These are phyloP conservation scores for Penicillium polonicum DNA, from an alignment of 2,329 filamentous ascomycete species.

Conservation along the genomic window DNA sequence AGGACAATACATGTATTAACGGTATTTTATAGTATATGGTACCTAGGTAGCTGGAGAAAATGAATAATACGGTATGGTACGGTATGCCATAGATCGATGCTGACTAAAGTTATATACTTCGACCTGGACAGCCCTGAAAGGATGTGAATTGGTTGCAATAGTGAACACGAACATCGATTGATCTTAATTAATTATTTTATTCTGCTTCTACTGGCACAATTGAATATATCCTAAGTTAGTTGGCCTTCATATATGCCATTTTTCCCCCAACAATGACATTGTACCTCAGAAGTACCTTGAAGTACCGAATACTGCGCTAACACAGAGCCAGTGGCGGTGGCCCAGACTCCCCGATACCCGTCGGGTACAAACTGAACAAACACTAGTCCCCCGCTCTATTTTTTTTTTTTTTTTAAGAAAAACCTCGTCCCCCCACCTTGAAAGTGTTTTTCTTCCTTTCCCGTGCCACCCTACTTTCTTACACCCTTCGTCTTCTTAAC, in stretches of 20 bases:
- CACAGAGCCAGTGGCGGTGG: neutral
- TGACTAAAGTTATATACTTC: constrained; percentile 3
- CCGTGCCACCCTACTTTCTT: constrained; percentile 25
- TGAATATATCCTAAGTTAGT: neutral
- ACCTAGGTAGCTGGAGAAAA: no score
- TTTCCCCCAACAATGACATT: no score
- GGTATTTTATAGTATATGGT: neutral
- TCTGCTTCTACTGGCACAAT: no score
- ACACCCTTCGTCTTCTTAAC: constrained; percentile 15
- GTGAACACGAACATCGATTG: neutral
- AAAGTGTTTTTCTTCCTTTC: constrained; percentile 29
- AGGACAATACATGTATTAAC: neutral
- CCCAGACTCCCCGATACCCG: constrained; percentile 1
- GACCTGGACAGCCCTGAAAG: neutral
- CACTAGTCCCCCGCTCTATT: neutral
- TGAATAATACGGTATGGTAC: constrained; percentile 1
- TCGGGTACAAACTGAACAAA: constrained; percentile 17
- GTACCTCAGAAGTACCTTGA: neutral
- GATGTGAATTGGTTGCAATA: constrained; percentile 12
- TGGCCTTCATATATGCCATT: no score
- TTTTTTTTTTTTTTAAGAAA: constrained; percentile 16
- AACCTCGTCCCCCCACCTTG: constrained; percentile 32
- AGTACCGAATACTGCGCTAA: constrained; percentile 1
- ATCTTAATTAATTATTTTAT: neutral
- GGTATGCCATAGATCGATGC: neutral